A percentile compares a stretch with the other conserved stretches of the same genome.
Conservation (phyloP, 352 stramenopile genomes). For the Paralagenidium karlingii region DNA sequence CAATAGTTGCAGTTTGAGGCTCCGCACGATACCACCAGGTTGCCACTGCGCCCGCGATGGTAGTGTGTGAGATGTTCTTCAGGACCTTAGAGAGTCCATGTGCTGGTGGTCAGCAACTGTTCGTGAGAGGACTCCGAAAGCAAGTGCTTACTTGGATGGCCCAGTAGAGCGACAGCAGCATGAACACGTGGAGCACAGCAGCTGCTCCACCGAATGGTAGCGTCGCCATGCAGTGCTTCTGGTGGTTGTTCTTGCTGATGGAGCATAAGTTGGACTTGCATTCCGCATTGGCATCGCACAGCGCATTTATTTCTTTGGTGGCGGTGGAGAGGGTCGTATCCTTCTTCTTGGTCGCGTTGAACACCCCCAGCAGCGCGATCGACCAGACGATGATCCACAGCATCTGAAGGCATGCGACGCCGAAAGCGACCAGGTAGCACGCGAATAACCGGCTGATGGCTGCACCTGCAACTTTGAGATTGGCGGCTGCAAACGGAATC, state of each 20-base stretch:
- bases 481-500: conserved; percentile 91
- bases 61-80: conserved; percentile 90
- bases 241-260: too few species aligned
- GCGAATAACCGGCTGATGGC: conserved; percentile 84
- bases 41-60: conserved; percentile 86
- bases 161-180: conserved; percentile 94
- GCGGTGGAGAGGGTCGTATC: too few species aligned
- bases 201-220: too few species aligned
- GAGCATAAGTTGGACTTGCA: too few species aligned
- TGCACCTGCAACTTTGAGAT: conserved; percentile 77
- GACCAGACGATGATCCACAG: conserved; percentile 85
- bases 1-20: conserved; percentile 67
- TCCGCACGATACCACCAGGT: conserved; percentile 92
- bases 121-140: too few species aligned
- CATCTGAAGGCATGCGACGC: conserved; percentile 83
- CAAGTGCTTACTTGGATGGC: too few species aligned
- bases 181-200: too few species aligned
- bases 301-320: too few species aligned
- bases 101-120: too few species aligned
- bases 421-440: conserved; percentile 77
- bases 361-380: conserved; percentile 79
- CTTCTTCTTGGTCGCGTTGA: conserved; percentile 49
- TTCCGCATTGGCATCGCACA: too few species aligned
- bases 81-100: too few species aligned
- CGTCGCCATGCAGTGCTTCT: too few species aligned